Evolutionary conservation across 371 early-diverging fungal species (phyloP).

Genomic region (Apophysomyces variabilis): DNA sequence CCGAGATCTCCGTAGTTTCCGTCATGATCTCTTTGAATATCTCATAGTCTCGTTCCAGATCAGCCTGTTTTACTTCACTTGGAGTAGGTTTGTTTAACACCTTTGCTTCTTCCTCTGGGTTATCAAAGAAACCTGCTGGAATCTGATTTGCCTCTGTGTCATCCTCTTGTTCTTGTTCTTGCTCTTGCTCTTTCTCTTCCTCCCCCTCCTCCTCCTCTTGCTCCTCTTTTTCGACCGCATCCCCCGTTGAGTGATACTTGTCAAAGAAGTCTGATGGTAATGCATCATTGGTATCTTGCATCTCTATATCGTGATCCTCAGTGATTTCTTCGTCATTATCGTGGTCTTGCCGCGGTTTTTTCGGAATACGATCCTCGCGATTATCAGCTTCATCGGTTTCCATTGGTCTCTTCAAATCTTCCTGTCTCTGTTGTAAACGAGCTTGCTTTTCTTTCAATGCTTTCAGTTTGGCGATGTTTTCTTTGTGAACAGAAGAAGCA

Average conservation of each 20-base stretch:
- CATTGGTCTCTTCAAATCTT: slow-evolving; percentile 25
- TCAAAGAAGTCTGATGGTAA: slow-evolving; percentile 36
- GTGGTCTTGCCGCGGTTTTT: slow-evolving; percentile 11
- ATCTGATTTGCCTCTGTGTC: slow-evolving; percentile 9
- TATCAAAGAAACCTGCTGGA: slow-evolving; percentile 54
- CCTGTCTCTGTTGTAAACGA: slow-evolving; percentile 3
- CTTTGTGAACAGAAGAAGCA: slow-evolving; percentile 35
- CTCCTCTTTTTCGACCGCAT: slow-evolving; percentile 13
- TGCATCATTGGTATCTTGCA: slow-evolving; percentile 17
- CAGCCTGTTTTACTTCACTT: slow-evolving; percentile 33
- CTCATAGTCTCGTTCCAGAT: slow-evolving; percentile 38
- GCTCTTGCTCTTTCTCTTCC: neutral
- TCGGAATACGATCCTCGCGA: slow-evolving; percentile 15
- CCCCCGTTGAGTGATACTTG: slow-evolving; percentile 5
- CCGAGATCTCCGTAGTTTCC: slow-evolving; percentile 29
- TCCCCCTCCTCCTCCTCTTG: slow-evolving; percentile 10
- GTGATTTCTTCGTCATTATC: slow-evolving; percentile 29
- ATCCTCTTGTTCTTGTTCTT: too few species aligned
- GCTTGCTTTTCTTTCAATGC: slow-evolving; percentile 34
- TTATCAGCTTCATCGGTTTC: slow-evolving; percentile 11
- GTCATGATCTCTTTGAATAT: slow-evolving; percentile 44
- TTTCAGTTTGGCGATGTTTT: slow-evolving; percentile 45
- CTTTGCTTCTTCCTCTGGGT: slow-evolving; percentile 52
- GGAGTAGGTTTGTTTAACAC: slow-evolving; percentile 34
- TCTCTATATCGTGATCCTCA: slow-evolving; percentile 24